Evolutionary conservation across 192 early-diverging fungal species (phyloP), one percentile per base, ranked within the genome.

Genomic region (Coemansia sp.): DNA sequence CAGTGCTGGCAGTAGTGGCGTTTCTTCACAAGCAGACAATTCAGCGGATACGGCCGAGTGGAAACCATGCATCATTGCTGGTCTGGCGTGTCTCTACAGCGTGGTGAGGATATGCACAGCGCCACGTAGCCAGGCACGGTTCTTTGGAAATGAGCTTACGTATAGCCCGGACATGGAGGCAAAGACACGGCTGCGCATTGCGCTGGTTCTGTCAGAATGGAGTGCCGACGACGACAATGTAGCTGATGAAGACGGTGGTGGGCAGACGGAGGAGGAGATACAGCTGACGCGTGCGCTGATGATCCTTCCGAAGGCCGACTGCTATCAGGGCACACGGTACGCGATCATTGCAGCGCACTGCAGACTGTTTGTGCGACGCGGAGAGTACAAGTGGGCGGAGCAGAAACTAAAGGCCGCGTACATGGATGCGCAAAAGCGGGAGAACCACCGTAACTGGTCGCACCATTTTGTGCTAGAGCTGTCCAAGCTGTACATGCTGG

Each of bases 151-250:
- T 12, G 23, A n/a, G 6, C 11, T 70, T 9, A 49, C 64, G 21
- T 15, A 70, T 23, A 70, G 70, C 7, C 70, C 79, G 2, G 79
- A 81, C 15, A 68, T 70, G 8, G 79, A 81, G 39, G 70, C 74
- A 10, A 67, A 56, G 59, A 81, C 79, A 40, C 79, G 79, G 40
- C 45, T 81, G 57, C 69, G 79, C 59, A 75, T 81, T 26, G 79
- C 79, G 0, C 65, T 70, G 61, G 67, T 67, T 9, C 68, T 81
- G 18, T 66, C 53, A 6, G 70, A 76, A 43, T 81, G 79, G 79
- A 19, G 65, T 40, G 61, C 53, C 49, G 60, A 56, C 47, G 9
- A 56, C 8, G 42, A 26, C 26, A 3, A 26, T 26, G 3, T 26
- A 42, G 6, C 8, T 32, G n/a, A 9, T 26, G 10, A 50, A 49